Evolutionary conservation across 176 grass and related monocot species (phyloP).

Genomic region (Carex pumila): DNA sequence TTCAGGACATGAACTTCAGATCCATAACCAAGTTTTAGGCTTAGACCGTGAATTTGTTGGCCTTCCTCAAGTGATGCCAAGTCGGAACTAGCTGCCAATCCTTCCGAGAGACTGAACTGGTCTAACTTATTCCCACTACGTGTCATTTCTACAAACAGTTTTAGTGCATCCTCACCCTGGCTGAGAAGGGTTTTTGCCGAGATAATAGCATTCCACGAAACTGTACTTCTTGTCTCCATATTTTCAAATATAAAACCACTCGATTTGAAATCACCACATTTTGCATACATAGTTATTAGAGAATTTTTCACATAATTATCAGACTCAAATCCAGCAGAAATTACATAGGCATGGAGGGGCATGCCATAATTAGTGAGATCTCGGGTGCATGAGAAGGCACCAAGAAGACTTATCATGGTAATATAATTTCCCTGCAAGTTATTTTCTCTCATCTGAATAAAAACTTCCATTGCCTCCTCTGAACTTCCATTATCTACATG

Average conservation of each 20-base stretch:
- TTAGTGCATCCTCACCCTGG: slow-evolving; percentile 68
- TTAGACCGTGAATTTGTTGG: slow-evolving; percentile 69
- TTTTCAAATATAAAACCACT: slow-evolving; percentile 49
- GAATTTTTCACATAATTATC: slow-evolving; percentile 74
- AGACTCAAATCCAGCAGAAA: slow-evolving; percentile 46
- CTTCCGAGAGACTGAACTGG: slow-evolving; percentile 61
- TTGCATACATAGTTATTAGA: slow-evolving; percentile 83
- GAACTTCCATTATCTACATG: slow-evolving; percentile 33
- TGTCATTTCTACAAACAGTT: slow-evolving; percentile 49
- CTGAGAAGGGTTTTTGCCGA: slow-evolving; percentile 61
- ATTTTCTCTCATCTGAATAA: slow-evolving; percentile 53
- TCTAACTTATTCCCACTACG: slow-evolving; percentile 49
- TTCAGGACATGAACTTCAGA: slow-evolving; percentile 55
- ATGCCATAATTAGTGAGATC: slow-evolving; percentile 45
- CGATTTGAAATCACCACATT: slow-evolving; percentile 60
- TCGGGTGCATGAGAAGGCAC: slow-evolving; percentile 30
- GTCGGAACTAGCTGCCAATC: slow-evolving; percentile 55
- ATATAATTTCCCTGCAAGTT: slow-evolving; percentile 60
- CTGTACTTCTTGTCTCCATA: slow-evolving; percentile 34
- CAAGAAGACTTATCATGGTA: slow-evolving; percentile 64
- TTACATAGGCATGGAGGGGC: slow-evolving; percentile 56
- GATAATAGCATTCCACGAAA: slow-evolving; percentile 84
- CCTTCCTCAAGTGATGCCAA: slow-evolving; percentile 90
- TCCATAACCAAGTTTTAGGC: slow-evolving; percentile 56
- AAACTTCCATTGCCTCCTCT: slow-evolving; percentile 35